Conservation (phyloP, 805 yeast species). For the Lachancea nothofagi region DNA sequence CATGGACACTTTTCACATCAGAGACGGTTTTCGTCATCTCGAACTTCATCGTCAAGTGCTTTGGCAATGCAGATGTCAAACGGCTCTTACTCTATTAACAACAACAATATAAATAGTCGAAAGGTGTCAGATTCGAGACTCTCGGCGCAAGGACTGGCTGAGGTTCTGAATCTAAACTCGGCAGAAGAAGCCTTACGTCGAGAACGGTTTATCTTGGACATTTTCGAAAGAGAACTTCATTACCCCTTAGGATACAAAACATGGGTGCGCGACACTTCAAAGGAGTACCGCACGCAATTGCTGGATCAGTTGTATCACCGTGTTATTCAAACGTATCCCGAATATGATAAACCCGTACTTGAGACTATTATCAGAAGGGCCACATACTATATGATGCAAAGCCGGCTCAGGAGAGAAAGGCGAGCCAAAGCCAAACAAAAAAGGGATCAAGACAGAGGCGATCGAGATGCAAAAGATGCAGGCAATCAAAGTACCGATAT, state of each 20-base stretch:
- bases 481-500: neutral
- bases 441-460: constrained; percentile 4
- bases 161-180: constrained; percentile 44
- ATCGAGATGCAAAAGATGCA: constrained; percentile 1
- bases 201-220: constrained; percentile 47
- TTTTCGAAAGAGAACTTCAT: constrained; percentile 53
- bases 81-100: neutral
- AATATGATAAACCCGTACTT: constrained; percentile 48
- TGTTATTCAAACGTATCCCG: constrained; percentile 44
- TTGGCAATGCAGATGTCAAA: constrained; percentile 2
- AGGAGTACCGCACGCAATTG: constrained; percentile 47
- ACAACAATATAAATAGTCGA: constrained; percentile 8
- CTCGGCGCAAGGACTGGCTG: constrained; percentile 51
- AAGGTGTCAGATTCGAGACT: constrained; percentile 47
- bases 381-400: constrained; percentile 74
- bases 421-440: constrained; percentile 39
- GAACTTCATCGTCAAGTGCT: constrained; percentile 8
- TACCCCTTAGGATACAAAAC: constrained; percentile 73
- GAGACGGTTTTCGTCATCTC: constrained; percentile 9
- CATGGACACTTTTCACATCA: constrained; percentile 7
- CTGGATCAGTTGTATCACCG: constrained; percentile 42
- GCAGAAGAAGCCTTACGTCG: constrained; percentile 51
- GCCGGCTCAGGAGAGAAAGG: constrained; percentile 63
- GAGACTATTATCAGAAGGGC: constrained; percentile 78
- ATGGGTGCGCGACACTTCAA: constrained; percentile 77